These are phyloP conservation scores for Chrysosporium queenslandicum DNA, from an alignment of 2,329 filamentous ascomycete genomes.

Conservation along the genomic window DNA sequence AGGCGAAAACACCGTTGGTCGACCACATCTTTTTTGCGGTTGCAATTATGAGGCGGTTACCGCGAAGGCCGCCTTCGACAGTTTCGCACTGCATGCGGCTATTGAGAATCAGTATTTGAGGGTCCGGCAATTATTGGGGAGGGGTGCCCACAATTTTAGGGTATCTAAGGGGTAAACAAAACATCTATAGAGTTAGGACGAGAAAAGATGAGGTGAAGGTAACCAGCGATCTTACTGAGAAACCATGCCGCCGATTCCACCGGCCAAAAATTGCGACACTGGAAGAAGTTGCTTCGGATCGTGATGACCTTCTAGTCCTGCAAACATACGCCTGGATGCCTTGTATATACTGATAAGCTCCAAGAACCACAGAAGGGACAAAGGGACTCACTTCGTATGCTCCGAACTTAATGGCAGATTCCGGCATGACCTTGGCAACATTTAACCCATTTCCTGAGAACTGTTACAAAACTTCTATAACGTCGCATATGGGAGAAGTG, in stretches of 20 bases:
- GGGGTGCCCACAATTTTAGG: constrained; percentile 45
- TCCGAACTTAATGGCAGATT: constrained; percentile 96
- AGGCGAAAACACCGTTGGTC: constrained; percentile 61
- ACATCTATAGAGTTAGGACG: constrained; percentile 44
- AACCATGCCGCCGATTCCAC: constrained; percentile 85
- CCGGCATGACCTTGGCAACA: constrained; percentile 95
- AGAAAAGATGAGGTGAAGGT: background rate
- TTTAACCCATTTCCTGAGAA: constrained; percentile 84
- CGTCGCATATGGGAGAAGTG: background rate
- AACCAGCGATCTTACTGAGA: constrained; percentile 56
- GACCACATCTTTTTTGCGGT: constrained; percentile 82
- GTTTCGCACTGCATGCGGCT: constrained; percentile 88
- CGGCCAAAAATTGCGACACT: constrained; percentile 80
- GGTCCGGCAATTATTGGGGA: background rate
- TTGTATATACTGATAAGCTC: constrained; percentile 23
- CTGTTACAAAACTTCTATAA: constrained; percentile 4
- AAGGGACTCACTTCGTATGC: constrained; percentile 64
- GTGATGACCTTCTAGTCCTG: constrained; percentile 75
- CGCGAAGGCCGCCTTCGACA: constrained; percentile 71
- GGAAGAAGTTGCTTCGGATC: constrained; percentile 70
- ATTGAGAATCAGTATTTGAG: constrained; percentile 9
- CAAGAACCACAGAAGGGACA: background rate
- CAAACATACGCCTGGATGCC: constrained; percentile 79
- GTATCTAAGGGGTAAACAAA: constrained; percentile 87
- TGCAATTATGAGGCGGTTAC: constrained; percentile 69